phyloP scores from a whole-genome alignment of 2,329 filamentous ascomycete species.

The Orbilia oligospora region DNA sequence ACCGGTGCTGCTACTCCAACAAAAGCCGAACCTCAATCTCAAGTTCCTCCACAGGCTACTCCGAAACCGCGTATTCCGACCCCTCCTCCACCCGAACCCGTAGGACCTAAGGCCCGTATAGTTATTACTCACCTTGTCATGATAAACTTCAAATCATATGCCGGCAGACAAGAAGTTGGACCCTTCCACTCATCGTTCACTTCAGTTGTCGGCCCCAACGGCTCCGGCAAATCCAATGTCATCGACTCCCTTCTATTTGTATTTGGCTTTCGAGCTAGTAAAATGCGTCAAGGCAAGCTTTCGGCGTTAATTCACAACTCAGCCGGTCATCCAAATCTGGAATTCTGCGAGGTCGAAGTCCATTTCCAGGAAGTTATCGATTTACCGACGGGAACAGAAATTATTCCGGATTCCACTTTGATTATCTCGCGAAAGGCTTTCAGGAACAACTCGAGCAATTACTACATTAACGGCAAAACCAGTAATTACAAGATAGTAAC shows the following conservation, averaged over 20 bases:
- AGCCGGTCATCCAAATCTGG: conserved; percentile 84
- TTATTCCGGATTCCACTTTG: conserved; percentile 86
- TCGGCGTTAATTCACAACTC: conserved; percentile 98
- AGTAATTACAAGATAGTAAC: conserved; percentile 95
- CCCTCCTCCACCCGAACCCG: conserved; percentile 64
- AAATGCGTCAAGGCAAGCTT: conserved; percentile 99
- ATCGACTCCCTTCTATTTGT: conserved; percentile 98
- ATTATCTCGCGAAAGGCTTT: conserved; percentile 93
- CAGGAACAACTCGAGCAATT: conserved; percentile 98
- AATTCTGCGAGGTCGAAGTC: conserved; percentile 94
- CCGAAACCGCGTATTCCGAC: conserved; percentile 45
- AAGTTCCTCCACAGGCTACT: conserved; percentile 22
- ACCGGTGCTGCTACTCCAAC: conserved; percentile 28
- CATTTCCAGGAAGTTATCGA: conserved; percentile 97
- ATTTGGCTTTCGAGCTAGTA: conserved; percentile 98
- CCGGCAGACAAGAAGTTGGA: conserved; percentile 92
- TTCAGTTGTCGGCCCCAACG: conserved; percentile 96
- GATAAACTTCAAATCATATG: conserved; percentile 99
- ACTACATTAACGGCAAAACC: conserved; percentile 91
- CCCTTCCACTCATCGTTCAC: conserved; percentile 97
- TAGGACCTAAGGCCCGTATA: conserved; percentile 84
- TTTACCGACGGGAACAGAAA: conserved; percentile 71
- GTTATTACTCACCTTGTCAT: conserved; percentile 93
- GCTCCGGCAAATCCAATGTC: conserved; percentile 98
- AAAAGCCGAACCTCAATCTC: conserved; percentile 9